phyloP scores from a whole-genome alignment of 352 stramenopile genomes.

The Halophytophthora batemanensis region DNA sequence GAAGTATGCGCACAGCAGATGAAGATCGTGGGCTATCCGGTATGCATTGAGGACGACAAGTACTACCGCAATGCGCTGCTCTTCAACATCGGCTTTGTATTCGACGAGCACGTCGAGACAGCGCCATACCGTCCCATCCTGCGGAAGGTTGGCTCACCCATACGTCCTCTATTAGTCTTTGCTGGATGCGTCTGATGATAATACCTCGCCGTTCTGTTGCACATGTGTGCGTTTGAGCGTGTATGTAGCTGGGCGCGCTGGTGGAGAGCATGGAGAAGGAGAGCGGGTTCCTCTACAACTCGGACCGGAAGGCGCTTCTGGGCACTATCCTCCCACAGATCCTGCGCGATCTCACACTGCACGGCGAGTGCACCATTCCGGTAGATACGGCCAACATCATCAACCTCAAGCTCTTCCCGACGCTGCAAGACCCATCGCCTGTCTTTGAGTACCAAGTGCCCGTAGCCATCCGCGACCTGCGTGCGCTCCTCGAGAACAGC shows the following conservation, averaged over 20 bases:
- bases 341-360: conserved; percentile 61
- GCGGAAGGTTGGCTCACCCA: conserved; percentile 46
- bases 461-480: conserved; percentile 72
- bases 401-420: conserved; percentile 86
- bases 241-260: conserved; percentile 50
- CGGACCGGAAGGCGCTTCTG: conserved; percentile 59
- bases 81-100: conserved; percentile 91
- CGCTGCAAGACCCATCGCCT: conserved; percentile 54
- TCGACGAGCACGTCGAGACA: conserved; percentile 70
- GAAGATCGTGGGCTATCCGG: conserved; percentile 85
- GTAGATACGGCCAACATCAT: conserved; percentile 83
- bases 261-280: conserved; percentile 88
- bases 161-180: not conserved
- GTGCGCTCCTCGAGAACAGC: conserved; percentile 69
- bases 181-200: not conserved
- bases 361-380: conserved; percentile 80
- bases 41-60: conserved; percentile 89
- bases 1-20: conserved; percentile 70
- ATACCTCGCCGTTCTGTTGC: not conserved
- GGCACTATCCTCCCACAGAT: conserved; percentile 70
- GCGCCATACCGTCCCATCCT: conserved; percentile 81
- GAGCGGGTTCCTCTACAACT: conserved; percentile 78
- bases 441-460: conserved; percentile 87
- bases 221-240: conserved; percentile 3
- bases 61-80: conserved; percentile 87